Percentiles rank a stretch among this genome's conserved stretches.
Evolutionary conservation across 1,284 basidiomycete genomes (phyloP).

Genomic region (Vanrija humicola): DNA sequence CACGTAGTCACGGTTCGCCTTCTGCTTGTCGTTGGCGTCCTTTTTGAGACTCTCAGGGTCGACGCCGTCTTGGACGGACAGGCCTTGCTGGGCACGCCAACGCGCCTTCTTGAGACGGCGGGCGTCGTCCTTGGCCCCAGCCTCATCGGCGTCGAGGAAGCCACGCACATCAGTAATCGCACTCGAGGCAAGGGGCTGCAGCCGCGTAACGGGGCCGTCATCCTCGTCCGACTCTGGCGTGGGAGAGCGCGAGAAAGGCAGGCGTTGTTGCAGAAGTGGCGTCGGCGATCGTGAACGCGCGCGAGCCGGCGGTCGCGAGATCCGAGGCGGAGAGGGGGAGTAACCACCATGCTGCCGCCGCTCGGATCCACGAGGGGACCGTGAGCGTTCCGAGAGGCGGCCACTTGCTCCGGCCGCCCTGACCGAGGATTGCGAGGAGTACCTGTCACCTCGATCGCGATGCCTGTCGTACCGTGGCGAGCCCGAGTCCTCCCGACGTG

Average conservation of each 20-base stretch:
- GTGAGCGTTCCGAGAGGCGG: constrained; percentile 2
- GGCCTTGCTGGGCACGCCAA: constrained; percentile 56
- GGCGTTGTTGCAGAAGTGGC: constrained; percentile 7
- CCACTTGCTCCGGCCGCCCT: neutral
- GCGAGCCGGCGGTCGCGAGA: neutral
- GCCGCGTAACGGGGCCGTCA: constrained; percentile 32
- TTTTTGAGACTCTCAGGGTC: constrained; percentile 16
- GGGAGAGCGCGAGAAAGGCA: constrained; percentile 24
- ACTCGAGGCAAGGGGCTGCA: constrained; percentile 63
- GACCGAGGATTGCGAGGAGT: constrained; percentile 1
- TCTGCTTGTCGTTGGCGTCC: constrained; percentile 39
- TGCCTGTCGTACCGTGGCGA: neutral
- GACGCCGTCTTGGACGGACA: constrained; percentile 39
- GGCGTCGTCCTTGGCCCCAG: constrained; percentile 61
- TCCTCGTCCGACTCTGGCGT: constrained; percentile 44
- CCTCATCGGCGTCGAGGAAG: constrained; percentile 68
- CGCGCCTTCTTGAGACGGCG: constrained; percentile 69
- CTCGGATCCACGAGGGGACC: neutral
- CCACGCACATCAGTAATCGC: constrained; percentile 73
- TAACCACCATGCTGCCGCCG: no score
- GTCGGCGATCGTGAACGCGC: constrained; percentile 10
- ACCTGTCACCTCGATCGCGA: neutral
- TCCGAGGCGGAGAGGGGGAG: constrained; percentile 3
- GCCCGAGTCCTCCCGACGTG: neutral
- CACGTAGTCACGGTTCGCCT: constrained; percentile 43